These are phyloP conservation scores for Leccinum barrowsii DNA, from an alignment of 768 basidiomycete species.

Conservation along the genomic window DNA sequence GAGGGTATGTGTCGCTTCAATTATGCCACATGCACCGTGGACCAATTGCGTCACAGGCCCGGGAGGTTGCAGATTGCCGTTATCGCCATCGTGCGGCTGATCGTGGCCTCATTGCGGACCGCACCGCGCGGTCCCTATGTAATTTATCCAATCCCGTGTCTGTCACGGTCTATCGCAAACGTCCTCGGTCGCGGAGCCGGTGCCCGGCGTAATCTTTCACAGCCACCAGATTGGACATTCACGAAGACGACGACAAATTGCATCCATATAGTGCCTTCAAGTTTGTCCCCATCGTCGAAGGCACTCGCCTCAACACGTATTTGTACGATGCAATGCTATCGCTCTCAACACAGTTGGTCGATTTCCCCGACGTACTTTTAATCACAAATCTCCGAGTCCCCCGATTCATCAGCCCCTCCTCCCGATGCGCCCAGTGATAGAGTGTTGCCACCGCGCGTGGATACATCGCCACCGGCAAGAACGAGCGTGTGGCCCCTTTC, in stretches of 20 bases:
- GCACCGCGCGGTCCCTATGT: conserved; percentile 61
- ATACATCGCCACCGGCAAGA: conserved; percentile 23
- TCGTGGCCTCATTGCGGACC: conserved; percentile 59
- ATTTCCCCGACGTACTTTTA: conserved; percentile 22
- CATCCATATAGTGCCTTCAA: conserved; percentile 36
- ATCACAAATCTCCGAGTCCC: conserved; percentile 20
- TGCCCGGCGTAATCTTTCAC: conserved; percentile 35
- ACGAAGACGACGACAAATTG: conserved; percentile 67
- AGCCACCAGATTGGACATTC: conserved; percentile 52
- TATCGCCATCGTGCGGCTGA: conserved; percentile 51
- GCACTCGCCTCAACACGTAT: conserved; percentile 53
- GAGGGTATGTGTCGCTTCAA: conserved; percentile 47
- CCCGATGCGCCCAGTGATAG: conserved; percentile 23
- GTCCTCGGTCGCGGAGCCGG: conserved; percentile 36
- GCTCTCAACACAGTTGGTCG: conserved; percentile 33
- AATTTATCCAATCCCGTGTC: conserved; percentile 52
- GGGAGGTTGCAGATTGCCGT: conserved; percentile 79
- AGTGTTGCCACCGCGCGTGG: conserved; percentile 28
- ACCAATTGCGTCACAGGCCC: conserved; percentile 3
- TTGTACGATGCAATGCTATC: conserved; percentile 58
- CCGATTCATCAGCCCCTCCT: conserved; percentile 26
- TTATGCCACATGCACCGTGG: background rate
- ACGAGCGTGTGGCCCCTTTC: conserved; percentile 22
- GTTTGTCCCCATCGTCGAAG: conserved; percentile 40
- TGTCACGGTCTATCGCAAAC: conserved; percentile 47